Evolutionary conservation across 1,284 basidiomycete genomes (phyloP).

Genomic region (Apiotrichum mycotoxinovorans): DNA sequence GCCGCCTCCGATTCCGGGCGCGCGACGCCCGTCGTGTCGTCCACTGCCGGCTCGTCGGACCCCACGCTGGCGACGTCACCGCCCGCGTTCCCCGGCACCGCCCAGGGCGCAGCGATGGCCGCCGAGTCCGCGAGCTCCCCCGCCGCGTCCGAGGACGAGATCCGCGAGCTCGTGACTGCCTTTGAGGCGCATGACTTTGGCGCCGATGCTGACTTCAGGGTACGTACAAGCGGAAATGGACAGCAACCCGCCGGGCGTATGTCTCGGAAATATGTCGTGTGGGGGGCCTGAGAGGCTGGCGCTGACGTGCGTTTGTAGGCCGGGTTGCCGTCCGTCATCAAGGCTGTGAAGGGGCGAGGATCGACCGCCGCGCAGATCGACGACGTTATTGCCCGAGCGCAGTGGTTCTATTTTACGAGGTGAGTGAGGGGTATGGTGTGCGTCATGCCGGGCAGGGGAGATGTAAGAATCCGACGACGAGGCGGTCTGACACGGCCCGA

Average conservation of each 20-base stretch:
- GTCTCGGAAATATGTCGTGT: neutral
- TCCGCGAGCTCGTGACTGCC: slow-evolving; percentile 11
- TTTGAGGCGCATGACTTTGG: slow-evolving; percentile 42
- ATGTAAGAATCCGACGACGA: too few relatives aligned
- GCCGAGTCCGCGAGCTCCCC: neutral
- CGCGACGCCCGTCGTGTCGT: too few relatives aligned
- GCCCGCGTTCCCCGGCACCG: too few relatives aligned
- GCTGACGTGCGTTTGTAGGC: slow-evolving; percentile 19
- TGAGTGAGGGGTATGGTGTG: slow-evolving; percentile 6
- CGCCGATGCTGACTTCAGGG: slow-evolving; percentile 37
- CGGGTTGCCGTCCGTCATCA: slow-evolving; percentile 40
- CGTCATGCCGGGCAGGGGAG: neutral
- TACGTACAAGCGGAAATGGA: slow-evolving; percentile 19
- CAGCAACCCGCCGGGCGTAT: neutral
- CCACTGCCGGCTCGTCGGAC: too few relatives aligned
- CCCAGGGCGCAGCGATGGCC: neutral
- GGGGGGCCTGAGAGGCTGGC: neutral
- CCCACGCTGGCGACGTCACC: too few relatives aligned
- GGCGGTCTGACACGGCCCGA: too few relatives aligned
- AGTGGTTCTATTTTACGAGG: slow-evolving; percentile 46
- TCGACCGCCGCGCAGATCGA: slow-evolving; percentile 33
- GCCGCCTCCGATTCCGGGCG: too few relatives aligned
- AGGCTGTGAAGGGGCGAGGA: slow-evolving; percentile 26
- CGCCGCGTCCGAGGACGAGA: neutral
- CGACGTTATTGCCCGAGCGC: slow-evolving; percentile 39